Evolutionary conservation across 164 flowering plant genomes (phyloP).

Genomic region (Cinnamomum micranthum): DNA sequence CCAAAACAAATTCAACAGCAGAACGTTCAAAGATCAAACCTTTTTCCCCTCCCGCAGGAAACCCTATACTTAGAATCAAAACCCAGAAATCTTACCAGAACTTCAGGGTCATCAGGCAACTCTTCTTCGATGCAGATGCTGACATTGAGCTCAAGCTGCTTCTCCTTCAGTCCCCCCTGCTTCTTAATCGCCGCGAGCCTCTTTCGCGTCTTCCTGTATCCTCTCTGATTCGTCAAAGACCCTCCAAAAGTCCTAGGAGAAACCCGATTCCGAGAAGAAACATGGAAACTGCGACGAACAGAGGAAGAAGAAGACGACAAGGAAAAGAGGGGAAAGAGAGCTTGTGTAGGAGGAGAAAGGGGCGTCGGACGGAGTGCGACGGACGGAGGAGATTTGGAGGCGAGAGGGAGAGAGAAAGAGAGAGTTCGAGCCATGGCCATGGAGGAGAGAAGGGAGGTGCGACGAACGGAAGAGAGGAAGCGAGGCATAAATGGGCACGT

Average conservation of each 20-base stretch:
- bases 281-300: slow-evolving; percentile 22
- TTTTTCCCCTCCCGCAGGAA: no score
- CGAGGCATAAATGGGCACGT: slow-evolving; percentile 8
- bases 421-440: slow-evolving; percentile 21
- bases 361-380: not conserved
- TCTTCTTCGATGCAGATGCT: slow-evolving; percentile 75
- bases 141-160: slow-evolving; percentile 73
- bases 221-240: slow-evolving; percentile 26
- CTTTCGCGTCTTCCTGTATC: slow-evolving; percentile 33
- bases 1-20: no score
- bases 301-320: slow-evolving; percentile 19
- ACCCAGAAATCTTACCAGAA: slow-evolving; percentile 37
- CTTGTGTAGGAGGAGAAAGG: slow-evolving; percentile 1
- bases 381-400: slow-evolving; percentile 11
- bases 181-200: slow-evolving; percentile 28
- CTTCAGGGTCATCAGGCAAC: slow-evolving; percentile 81
- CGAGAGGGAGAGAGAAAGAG: slow-evolving; percentile 22
- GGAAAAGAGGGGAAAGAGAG: slow-evolving; percentile 1
- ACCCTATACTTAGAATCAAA: not conserved
- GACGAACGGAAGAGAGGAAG: slow-evolving; percentile 9
- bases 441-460: slow-evolving; percentile 9
- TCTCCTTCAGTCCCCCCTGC: slow-evolving; percentile 20
- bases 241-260: slow-evolving; percentile 9
- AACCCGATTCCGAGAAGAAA: slow-evolving; percentile 11
- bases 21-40: no score